Evolutionary conservation across 2,329 filamentous ascomycete species (phyloP).

Genomic region (Nemania sp.): DNA sequence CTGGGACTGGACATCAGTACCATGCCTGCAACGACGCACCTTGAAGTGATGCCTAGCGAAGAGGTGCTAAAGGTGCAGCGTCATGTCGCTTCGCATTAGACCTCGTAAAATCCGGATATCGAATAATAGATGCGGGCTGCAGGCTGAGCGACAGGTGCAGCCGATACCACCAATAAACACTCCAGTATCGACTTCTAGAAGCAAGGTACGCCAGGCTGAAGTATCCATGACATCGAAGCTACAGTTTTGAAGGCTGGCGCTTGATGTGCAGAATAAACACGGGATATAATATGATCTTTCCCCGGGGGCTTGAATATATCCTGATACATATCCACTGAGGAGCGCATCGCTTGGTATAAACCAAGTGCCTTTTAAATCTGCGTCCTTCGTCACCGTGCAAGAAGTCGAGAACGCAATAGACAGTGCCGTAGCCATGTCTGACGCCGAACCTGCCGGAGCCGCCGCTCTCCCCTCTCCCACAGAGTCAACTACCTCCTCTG

Average conservation of each 20-base stretch:
- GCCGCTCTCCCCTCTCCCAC: background rate
- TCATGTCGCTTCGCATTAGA: constrained; percentile 1
- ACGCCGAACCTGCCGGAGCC: background rate
- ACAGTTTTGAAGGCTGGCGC: background rate
- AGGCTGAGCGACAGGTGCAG: background rate
- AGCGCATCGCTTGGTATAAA: background rate
- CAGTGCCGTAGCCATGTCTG: constrained; percentile 9
- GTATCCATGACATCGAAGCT: background rate
- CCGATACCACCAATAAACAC: background rate
- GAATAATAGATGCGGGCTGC: background rate
- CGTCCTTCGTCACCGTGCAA: background rate
- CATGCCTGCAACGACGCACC: constrained; percentile 4
- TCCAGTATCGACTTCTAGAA: background rate
- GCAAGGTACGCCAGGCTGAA: background rate
- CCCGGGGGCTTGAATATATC: background rate
- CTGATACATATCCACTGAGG: background rate
- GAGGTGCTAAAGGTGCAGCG: background rate
- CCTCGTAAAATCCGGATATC: background rate
- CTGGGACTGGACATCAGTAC: background rate
- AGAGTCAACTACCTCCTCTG: constrained; percentile 16
- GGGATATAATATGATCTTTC: constrained; percentile 12
- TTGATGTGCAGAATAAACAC: background rate
- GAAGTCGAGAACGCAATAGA: background rate
- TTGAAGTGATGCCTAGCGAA: constrained; percentile 1
- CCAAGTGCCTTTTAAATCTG: background rate